phyloP scores from a whole-genome alignment of 2,329 filamentous ascomycete genomes.

The Blastomyces silverae region DNA sequence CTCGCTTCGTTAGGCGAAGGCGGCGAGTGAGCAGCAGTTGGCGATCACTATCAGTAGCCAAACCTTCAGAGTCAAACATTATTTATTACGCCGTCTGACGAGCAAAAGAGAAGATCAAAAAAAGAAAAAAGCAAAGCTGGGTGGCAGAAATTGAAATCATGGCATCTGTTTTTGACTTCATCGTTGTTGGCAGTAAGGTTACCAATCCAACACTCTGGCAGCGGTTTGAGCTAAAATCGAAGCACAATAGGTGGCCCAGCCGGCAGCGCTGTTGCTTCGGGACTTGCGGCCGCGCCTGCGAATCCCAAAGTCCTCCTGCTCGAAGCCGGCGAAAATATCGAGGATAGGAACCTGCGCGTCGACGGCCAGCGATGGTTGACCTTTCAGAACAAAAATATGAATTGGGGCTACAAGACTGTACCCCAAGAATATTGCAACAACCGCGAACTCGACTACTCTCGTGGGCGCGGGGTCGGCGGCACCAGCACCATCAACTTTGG shows the following conservation, averaged over 20 bases:
- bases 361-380: constrained; percentile 52
- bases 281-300: constrained; percentile 44
- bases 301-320: constrained; percentile 53
- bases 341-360: constrained; percentile 44
- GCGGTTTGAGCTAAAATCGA: background rate
- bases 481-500: constrained; percentile 51
- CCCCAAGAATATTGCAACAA: constrained; percentile 43
- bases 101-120: background rate
- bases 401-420: constrained; percentile 48
- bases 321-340: constrained; percentile 52
- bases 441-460: constrained; percentile 45
- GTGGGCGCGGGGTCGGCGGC: constrained; percentile 49
- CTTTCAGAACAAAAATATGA: constrained; percentile 46
- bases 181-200: constrained; percentile 38
- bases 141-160: constrained; percentile 2
- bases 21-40: background rate
- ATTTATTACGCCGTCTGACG: too few relatives aligned
- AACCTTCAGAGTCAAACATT: background rate
- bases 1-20: background rate
- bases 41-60: background rate
- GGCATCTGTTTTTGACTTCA: constrained; percentile 29
- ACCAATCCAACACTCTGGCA: background rate
- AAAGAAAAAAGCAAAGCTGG: background rate
- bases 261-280: constrained; percentile 51
- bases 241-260: constrained; percentile 50